A percentile compares a stretch with the other conserved stretches of the same genome.
These are phyloP conservation scores for Podospora didyma DNA, from an alignment of 495 filamentous ascomycete genomes.

Conservation along the genomic window DNA sequence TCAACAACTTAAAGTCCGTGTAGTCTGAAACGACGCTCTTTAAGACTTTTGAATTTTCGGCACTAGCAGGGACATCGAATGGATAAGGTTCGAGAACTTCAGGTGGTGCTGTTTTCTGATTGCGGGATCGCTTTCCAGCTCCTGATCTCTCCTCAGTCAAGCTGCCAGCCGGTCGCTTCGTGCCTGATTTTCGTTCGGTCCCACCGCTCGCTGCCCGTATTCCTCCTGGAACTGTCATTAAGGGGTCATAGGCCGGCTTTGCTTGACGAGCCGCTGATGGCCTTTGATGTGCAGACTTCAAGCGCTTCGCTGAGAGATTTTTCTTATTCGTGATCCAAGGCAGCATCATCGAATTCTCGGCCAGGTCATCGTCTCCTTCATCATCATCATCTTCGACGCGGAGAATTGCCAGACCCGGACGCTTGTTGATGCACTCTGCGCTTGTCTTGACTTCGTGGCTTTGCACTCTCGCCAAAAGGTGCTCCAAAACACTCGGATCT, in stretches of 20 bases:
- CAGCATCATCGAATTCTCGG: not conserved
- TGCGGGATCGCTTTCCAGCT: not conserved
- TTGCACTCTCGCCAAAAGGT: constrained; percentile 19
- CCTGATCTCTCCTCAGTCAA: not conserved
- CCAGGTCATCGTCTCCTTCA: constrained; percentile 32
- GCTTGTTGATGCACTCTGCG: constrained; percentile 47
- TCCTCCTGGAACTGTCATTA: not conserved
- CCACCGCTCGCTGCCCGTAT: not conserved
- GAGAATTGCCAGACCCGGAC: constrained; percentile 49
- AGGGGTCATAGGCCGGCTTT: not conserved
- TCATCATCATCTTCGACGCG: constrained; percentile 44
- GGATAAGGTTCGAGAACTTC: not conserved
- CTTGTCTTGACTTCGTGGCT: constrained; percentile 31
- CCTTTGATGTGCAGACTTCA: no score
- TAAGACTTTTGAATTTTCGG: constrained; percentile 10
- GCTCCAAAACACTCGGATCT: constrained; percentile 15
- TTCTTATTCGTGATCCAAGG: not conserved
- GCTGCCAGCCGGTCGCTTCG: not conserved
- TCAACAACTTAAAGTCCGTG: constrained; percentile 23
- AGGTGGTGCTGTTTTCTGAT: not conserved
- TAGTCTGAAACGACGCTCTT: constrained; percentile 12
- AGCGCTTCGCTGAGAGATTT: not conserved
- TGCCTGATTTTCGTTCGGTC: not conserved
- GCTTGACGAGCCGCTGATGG: not conserved
- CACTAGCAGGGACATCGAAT: not conserved